Conservation (phyloP, 805 yeast genomes). For the Huiozyma naganishii region DNA sequence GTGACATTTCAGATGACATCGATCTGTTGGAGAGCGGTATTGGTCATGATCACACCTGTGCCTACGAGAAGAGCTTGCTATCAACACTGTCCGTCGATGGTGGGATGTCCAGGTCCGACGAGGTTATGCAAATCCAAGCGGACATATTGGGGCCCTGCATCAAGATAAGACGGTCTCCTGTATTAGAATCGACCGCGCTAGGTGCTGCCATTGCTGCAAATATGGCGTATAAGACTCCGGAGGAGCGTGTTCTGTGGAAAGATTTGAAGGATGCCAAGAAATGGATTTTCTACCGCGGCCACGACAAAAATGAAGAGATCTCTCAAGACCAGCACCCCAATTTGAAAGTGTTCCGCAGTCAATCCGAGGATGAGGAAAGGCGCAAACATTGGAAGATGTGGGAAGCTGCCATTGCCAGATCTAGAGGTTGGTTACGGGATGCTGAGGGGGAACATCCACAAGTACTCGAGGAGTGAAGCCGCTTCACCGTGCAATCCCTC, state of each 20-base stretch:
- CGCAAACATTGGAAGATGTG: constrained; percentile 66
- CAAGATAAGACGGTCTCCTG: constrained; percentile 67
- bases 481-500: background rate
- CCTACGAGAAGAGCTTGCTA: constrained; percentile 39
- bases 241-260: constrained; percentile 58
- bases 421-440: constrained; percentile 61
- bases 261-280: constrained; percentile 71
- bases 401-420: constrained; percentile 77
- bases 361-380: constrained; percentile 43
- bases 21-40: constrained; percentile 6
- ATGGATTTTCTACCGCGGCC: constrained; percentile 89
- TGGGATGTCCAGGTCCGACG: constrained; percentile 86
- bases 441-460: constrained; percentile 6
- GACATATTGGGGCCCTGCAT: constrained; percentile 84
- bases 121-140: constrained; percentile 88
- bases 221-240: constrained; percentile 38
- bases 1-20: constrained; percentile 1
- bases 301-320: constrained; percentile 11
- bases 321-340: constrained; percentile 14
- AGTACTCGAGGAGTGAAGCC: background rate
- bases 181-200: constrained; percentile 85
- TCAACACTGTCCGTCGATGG: constrained; percentile 75
- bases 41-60: constrained; percentile 2
- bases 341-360: constrained; percentile 29
- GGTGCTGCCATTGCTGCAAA: constrained; percentile 98